phyloP scores from a whole-genome alignment of 345 rosid genomes.

The Jatropha curcas region DNA sequence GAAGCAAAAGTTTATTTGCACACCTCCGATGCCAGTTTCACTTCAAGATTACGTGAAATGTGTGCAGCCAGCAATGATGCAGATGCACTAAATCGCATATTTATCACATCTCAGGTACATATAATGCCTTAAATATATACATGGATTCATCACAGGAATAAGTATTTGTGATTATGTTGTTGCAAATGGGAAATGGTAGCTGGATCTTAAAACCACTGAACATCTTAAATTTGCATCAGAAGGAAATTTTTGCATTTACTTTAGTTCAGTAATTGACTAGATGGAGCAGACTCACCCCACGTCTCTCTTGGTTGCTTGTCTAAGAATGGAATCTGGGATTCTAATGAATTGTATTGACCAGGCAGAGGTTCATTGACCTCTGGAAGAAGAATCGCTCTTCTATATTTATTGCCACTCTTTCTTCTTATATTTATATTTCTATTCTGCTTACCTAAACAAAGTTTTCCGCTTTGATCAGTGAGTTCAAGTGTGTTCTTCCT shows the following conservation, averaged over 20 bases:
- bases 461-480: no score
- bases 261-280: no score
- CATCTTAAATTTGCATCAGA: background rate
- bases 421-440: background rate
- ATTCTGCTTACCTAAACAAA: background rate
- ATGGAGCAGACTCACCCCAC: no score
- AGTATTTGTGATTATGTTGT: background rate
- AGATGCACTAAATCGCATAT: constrained; percentile 70
- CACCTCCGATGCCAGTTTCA: constrained; percentile 54
- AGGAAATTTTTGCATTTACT: background rate
- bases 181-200: background rate
- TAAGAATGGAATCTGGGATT: background rate
- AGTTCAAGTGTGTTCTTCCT: background rate
- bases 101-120: constrained; percentile 88
- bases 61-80: constrained; percentile 61
- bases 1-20: constrained; percentile 83
- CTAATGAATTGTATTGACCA: no score
- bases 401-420: background rate
- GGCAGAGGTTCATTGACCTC: no score
- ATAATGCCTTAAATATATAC: background rate
- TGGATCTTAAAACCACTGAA: background rate
- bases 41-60: constrained; percentile 52
- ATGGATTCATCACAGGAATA: no score
- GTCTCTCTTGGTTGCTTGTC: no score
- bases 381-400: background rate